Evolutionary conservation across 352 stramenopile genomes (phyloP).

Genomic region (Phytophthora multivora): DNA sequence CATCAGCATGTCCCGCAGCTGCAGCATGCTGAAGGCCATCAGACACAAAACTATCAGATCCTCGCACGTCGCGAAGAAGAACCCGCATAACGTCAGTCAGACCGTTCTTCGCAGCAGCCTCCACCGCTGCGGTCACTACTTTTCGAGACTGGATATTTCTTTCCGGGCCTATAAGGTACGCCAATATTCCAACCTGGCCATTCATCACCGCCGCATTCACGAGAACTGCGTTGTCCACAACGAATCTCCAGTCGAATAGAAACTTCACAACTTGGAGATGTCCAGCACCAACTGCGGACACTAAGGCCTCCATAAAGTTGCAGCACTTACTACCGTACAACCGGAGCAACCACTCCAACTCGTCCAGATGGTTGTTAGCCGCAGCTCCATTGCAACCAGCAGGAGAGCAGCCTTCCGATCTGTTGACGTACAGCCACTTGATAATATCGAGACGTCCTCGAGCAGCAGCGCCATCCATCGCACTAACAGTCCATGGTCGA

Average conservation of each 20-base stretch:
- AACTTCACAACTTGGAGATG: neutral
- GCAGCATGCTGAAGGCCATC: neutral
- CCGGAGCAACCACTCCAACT: neutral
- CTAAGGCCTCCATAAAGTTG: neutral
- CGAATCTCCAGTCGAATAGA: neutral
- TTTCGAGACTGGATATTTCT: no score
- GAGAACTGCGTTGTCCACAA: neutral
- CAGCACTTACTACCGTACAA: neutral
- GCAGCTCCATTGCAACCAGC: neutral
- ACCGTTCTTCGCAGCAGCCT: neutral
- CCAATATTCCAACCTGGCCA: neutral
- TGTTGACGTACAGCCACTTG: neutral
- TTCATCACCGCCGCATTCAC: neutral
- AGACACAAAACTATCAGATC: neutral
- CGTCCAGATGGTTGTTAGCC: neutral
- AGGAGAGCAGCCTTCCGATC: neutral
- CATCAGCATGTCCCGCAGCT: neutral
- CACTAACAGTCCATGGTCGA: neutral
- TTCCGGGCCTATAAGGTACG: neutral
- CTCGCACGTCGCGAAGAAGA: neutral
- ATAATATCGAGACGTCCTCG: neutral
- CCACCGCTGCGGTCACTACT: neutral
- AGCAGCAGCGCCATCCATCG: neutral
- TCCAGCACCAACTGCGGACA: neutral
- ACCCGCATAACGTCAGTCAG: neutral